Base-by-base conservation (phyloP, 371 early-diverging fungal genomes). In the Chytridium lagenaria region DNA sequence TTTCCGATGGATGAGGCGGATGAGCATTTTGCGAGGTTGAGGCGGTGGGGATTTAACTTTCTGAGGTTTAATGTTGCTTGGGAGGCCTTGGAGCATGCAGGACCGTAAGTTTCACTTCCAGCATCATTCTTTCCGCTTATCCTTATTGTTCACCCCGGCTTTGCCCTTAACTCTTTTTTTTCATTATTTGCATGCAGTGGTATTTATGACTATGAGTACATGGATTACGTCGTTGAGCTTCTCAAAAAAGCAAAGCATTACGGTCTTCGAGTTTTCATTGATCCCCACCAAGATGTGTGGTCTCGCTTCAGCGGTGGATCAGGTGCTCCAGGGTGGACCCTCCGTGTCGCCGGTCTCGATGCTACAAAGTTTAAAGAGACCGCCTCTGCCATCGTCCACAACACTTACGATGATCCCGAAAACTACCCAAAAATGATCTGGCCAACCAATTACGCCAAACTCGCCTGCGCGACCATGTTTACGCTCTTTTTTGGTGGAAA, bases 391-490 rank as follows among this genome's bases (percentile, higher is more conserved):
- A 68, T 90, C 61, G 87, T 90, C n/a, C 94, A 93, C 50, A 84
- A 86, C n/a, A 88, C 89, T 1, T 84, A 83, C 22, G 79, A 84
- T 30, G 90, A 83, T 64, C 90, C 91, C 26, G 59, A 61, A 7
- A 74, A 80, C 59, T 63, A 52, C 59, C 76, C 77, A 0, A 90
- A 88, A 68, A 92, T 92, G 91, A 90, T 92, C 22, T 95, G 95
- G 95, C 86, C 92, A 19, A 93, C 95, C 34, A 95, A 95, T 72
- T 93, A 95, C 78, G 82, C 84, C 69, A 93, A 92, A 63, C 79
- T 94, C 19, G 94, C 94, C n/a, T 86, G 90, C 0, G 86, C 91
- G 0, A 93, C 94, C 57, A 90, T 94, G 90, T 93, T 93, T 68
- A 92, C 94, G 0, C 81, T 93, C 19, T 93, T 93, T 75, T 94